Evolutionary conservation across 1,139 yeast genomes (phyloP), one percentile per base, ranked within the genome.

Genomic region (Protomyces arabidopsidicola): DNA sequence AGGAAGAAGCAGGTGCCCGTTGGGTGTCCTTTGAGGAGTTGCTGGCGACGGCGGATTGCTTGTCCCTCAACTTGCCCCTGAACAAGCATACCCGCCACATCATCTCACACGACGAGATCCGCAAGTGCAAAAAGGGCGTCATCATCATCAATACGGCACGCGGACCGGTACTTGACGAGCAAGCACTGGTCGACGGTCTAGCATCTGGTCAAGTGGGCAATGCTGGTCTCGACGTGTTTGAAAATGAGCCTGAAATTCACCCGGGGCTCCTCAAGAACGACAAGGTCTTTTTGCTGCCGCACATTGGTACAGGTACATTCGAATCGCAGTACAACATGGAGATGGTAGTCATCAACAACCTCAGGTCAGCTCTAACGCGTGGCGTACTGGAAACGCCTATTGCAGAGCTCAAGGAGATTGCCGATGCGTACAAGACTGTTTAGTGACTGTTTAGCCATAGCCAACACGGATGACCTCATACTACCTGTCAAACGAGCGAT

Each of bases 221-320:
- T 71, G 93, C 86, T 16, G 97, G 96, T 0, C 73, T 88, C 31
- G 96, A 88, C 72, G 96, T 88, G 27, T 86, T 84, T 75, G 96
- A 89, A 72, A 76, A 80, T 69, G 97, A 91, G 76, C 98, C 98
- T 6, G 68, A 69, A 56, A 68, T 77, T 55, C 74, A 75, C 65
- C 75, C 74, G 2, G 75, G 72, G 1, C 69, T 77, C 54, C 62
- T 77, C 20, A 66, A 67, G 34, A 71, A 73, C 67, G 73, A 72
- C 45, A 82, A 84, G 66, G 83, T 83, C 27, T 77, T 84, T 36
- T 77, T 85, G 66, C 78, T 84, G 69, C 89, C 89, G 9, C 89
- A 85, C 71, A 79, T 84, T 79, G 90, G 90, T 27, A 85, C 90
- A 9, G 82, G 79, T 69, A 76, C 87, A 6, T 70, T 69, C 53